These are phyloP conservation scores for Phytophthora tubulina DNA, from an alignment of 352 stramenopile species.

Conservation along the genomic window DNA sequence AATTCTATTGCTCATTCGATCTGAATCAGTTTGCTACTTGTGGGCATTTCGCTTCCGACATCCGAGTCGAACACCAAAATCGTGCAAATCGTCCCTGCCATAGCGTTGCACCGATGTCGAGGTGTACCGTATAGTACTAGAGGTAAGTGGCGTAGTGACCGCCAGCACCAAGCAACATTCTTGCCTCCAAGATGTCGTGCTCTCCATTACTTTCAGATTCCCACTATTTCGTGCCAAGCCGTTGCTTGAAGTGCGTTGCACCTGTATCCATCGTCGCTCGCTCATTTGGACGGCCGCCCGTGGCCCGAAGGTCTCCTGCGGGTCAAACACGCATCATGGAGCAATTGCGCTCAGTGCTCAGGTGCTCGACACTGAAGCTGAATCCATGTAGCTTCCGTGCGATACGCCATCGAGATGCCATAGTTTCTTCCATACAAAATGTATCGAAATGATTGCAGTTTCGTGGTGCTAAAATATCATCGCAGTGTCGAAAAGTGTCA, in stretches of 20 bases:
- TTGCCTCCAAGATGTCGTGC: too few species aligned
- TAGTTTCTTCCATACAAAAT: neutral
- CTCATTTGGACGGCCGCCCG: neutral
- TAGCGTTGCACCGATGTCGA: too few species aligned
- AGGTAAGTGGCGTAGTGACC: too few species aligned
- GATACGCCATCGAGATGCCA: neutral
- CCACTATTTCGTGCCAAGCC: neutral
- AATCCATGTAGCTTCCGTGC: neutral
- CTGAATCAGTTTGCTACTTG: too few species aligned
- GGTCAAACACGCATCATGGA: too few species aligned
- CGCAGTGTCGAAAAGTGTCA: conserved; percentile 39
- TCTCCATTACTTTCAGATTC: neutral
- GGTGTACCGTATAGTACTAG: too few species aligned
- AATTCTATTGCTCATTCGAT: neutral
- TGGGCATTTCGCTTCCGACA: too few species aligned
- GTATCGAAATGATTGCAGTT: conserved; percentile 7
- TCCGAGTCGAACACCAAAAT: too few species aligned
- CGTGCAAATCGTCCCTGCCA: too few species aligned
- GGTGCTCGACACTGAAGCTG: neutral
- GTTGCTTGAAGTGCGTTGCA: neutral
- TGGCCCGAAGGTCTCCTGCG: too few species aligned
- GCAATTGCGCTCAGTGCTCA: neutral
- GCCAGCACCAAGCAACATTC: too few species aligned
- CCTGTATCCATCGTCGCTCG: conserved; percentile 12
- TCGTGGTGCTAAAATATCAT: neutral